These are phyloP conservation scores for Phalaenopsis hybrid DNA, from an alignment of 116 monocot species.

Conservation along the genomic window DNA sequence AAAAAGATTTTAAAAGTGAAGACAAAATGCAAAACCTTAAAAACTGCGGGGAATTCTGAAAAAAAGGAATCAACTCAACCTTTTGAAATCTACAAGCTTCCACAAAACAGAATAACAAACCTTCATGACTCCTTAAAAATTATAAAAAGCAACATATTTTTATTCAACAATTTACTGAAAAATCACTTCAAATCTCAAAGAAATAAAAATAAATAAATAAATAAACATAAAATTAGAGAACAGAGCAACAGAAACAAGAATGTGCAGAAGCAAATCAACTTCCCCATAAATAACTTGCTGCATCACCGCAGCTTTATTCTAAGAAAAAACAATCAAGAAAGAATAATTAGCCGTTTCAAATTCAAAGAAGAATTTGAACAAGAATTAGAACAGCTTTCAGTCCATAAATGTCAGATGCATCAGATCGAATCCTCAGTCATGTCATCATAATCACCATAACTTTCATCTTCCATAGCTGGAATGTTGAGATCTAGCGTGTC, in stretches of 20 bases:
- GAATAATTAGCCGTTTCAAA: not conserved
- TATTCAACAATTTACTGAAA: not conserved
- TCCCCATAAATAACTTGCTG: not conserved
- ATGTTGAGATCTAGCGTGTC: conserved; percentile 4
- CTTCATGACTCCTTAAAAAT: too few relatives aligned
- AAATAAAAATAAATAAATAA: not conserved
- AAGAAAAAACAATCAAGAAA: not conserved
- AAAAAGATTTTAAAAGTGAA: too few relatives aligned
- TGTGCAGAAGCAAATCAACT: not conserved
- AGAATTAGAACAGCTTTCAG: not conserved
- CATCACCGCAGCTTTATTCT: not conserved
- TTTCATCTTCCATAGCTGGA: not conserved
- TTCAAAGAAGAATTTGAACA: not conserved
- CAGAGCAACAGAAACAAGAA: not conserved
- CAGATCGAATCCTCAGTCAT: not conserved
- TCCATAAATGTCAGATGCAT: not conserved
- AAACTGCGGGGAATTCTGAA: too few relatives aligned
- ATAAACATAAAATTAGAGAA: not conserved
- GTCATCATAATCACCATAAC: not conserved
- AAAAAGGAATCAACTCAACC: too few relatives aligned
- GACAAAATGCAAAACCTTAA: too few relatives aligned
- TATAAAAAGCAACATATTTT: not conserved
- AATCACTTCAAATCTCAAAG: not conserved
- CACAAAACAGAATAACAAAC: too few relatives aligned
- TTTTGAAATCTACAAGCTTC: too few relatives aligned